Base-by-base conservation (phyloP, 1,284 basidiomycete genomes). In the Cutaneotrichosporon cutaneum region DNA sequence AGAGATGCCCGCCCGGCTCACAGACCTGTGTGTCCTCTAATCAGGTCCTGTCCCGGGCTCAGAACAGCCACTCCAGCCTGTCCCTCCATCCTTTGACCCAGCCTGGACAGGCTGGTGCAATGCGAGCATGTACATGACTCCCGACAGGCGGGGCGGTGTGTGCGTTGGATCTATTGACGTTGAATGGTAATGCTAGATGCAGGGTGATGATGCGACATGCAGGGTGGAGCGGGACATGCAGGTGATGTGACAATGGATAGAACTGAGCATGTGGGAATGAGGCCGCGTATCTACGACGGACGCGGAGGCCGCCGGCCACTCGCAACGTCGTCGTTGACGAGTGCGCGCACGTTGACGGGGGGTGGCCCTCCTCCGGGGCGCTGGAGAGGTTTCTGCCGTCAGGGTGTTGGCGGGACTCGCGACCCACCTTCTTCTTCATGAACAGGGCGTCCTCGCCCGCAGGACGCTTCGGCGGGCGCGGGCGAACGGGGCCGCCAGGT, bases 361-460 rank as follows among this genome's bases (percentile, higher is more conserved):
- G 63, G 32, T 13, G 48, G 18, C 4, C 48, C 47, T 33, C n/a
- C 35, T 39, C 21, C 52, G 35, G 50, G 32, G 11, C 50, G 50
- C 22, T 4, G 16, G 22, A 58, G 62, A 18, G 65, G 60, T 45
- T 70, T 70, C 63, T 66, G 51, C 22, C 18, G 47, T 59, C 58
- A 56, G 36, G 18, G 13, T n/a, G n/a, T n/a, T n/a, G 22, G 21
- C 8, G 9, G 21, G 10, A 3, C 14, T 39, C 18, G 63, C 68
- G 54, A 26, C 75, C 73, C 68, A 76, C 77, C 61, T 73, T 75
- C 70, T 77, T 79, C 63, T 76, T 78, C 64, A 77, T 73, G 57
- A 79, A 79, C 24, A 78, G 54, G 1, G 73, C 68, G 39, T 75
- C 73, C 55, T 73, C 71, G 6, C 71, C 63, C 0, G 70, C 45